Percentiles rank a stretch among this genome's conserved stretches.
Evolutionary conservation across 2,329 filamentous ascomycete genomes (phyloP).

Genomic region (Cladosporium velox): DNA sequence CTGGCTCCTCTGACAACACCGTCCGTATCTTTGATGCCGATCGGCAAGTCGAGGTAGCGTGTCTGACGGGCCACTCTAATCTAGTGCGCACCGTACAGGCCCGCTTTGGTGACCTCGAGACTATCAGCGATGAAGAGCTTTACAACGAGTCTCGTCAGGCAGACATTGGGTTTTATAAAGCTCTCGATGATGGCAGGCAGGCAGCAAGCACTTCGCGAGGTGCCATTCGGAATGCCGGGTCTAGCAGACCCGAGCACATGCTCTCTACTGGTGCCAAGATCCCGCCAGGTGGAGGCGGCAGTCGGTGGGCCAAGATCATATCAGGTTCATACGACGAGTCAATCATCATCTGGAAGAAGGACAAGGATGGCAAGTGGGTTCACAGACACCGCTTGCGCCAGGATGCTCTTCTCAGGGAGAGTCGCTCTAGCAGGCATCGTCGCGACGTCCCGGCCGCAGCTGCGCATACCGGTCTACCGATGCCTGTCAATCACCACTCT

Average conservation of each 20-base stretch:
- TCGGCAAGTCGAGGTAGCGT: slow-evolving; percentile 85
- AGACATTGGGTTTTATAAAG: slow-evolving; percentile 71
- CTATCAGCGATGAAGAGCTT: slow-evolving; percentile 70
- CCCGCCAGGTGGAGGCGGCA: slow-evolving; percentile 86
- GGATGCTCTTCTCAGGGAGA: slow-evolving; percentile 25
- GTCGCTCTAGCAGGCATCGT: slow-evolving; percentile 21
- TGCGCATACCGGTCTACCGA: neutral
- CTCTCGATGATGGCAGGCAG: slow-evolving; percentile 50
- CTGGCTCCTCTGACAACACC: slow-evolving; percentile 92
- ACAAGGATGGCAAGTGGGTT: slow-evolving; percentile 78
- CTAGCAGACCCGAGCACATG: slow-evolving; percentile 72
- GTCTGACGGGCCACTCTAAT: slow-evolving; percentile 76
- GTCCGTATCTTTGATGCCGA: slow-evolving; percentile 91
- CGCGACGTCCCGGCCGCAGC: neutral
- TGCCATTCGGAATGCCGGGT: slow-evolving; percentile 65
- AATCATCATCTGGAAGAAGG: slow-evolving; percentile 91
- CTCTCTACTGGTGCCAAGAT: slow-evolving; percentile 81
- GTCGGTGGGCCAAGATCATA: slow-evolving; percentile 89
- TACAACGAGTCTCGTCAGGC: slow-evolving; percentile 70
- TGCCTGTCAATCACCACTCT: slow-evolving; percentile 7
- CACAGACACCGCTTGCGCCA: slow-evolving; percentile 62
- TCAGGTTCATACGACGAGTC: slow-evolving; percentile 96
- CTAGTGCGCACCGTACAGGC: slow-evolving; percentile 94
- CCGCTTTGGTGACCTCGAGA: slow-evolving; percentile 85
- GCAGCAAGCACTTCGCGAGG: slow-evolving; percentile 37